Base-by-base conservation (phyloP, 768 basidiomycete genomes). In the Leccinum aurantiacum region DNA sequence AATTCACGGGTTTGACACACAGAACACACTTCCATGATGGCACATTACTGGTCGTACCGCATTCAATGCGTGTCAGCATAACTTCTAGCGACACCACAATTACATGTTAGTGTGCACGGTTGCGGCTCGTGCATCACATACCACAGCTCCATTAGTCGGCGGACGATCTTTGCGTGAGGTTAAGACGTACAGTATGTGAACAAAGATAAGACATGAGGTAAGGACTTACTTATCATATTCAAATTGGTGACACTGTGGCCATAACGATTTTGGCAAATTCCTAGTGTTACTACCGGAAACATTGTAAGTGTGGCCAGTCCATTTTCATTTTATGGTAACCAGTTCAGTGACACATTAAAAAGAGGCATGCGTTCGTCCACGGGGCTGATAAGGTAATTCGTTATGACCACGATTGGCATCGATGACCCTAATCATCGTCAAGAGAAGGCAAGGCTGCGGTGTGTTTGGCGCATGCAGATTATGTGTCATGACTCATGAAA, bases 331-430 rank as follows among this genome's bases (percentile, higher is more conserved):
- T 44, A 9, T 44, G 41, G 17, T 44, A 10, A 44, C 15, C 19
- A 53, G 49, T 37, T 24, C 4, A 52, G 46, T 51, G 58, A 49
- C 54, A 60, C 53, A 25, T 44, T 1, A 22, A 57, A 38, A 57
- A 33, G 52, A 49, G 47, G 53, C 68, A 71, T 57, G 67, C 49
- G 52, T 62, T 53, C 25, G 38, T 58, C 48, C 69, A 69, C 52
- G 65, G 59, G 27, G 57, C 31, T 60, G 65, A 67, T 70, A 57
- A 44, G 24, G 55, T 41, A 58, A 56, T 60, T 24, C 54, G 29
- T 51, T 59, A 71, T 71, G 58, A 51, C 60, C 60, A 50, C 65
- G 70, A 70, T 71, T 67, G 58, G 67, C 24, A 70, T 66, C 53
- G 65, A 71, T 69, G 67, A 50, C 64, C 67, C 69, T 31, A 55